Evolutionary conservation across 2,329 filamentous ascomycete genomes (phyloP), one percentile per base, ranked within the genome.

Genomic region (Verruconis gallopava): DNA sequence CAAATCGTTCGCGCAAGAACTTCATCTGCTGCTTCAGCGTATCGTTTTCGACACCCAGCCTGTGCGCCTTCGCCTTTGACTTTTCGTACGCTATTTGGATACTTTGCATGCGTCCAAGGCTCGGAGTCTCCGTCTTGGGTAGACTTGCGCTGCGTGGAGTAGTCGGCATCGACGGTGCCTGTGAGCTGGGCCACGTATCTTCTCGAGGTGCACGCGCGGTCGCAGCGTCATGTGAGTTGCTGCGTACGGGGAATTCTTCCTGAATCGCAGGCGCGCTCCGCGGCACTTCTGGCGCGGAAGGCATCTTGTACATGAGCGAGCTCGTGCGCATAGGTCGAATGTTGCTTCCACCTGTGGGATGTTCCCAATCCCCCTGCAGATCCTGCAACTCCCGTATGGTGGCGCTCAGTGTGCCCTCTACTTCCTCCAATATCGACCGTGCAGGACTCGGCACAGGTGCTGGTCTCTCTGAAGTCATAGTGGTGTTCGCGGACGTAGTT

Each of bases 391-490:
- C 37, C 5, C 34, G 34, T 13, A 44, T 44, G 18, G 42, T 44
- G 14, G 42, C 42, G 37, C 25, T 44, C 14, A 44, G 25, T n/a
- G 42, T 41, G 4, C 42, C 42, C 20, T 40, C 42, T 4, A 44
- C 42, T 30, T 39, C 35, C 21, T 44, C 42, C 14, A 44, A 22
- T 9, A 38, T 21, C 15, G 37, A 38, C 13, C 15, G 15, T 12
- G 37, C 15, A 11, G 33, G 33, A 15, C 11, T 13, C 14, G 17
- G 33, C 6, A 18, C 11, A 9, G 33, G 17, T 36, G 33, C 18
- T 36, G 33, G 25, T n/a, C 25, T 30, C 25, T 30, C 25, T 30
- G 25, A n/a, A 25, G 21, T 3, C 4, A n/a, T 14, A 1, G n/a
- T 5, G 12, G 19, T 40, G 21, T 15, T 13, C 38, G 20, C 28